Evolutionary conservation across 371 early-diverging fungal genomes (phyloP).

Genomic region (Circinella umbellata): DNA sequence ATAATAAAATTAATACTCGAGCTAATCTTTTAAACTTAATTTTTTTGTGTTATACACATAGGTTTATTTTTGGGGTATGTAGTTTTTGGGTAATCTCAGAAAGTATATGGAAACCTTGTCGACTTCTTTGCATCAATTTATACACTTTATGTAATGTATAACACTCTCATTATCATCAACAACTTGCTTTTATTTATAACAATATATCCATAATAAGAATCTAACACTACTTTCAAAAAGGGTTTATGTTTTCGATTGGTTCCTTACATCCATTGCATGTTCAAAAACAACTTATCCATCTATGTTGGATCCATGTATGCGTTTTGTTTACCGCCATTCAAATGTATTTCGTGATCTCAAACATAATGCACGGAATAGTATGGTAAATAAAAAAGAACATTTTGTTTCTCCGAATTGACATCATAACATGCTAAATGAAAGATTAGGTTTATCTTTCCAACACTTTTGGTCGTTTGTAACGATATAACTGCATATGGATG

Average conservation of each 20-base stretch:
- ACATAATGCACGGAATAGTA: conserved; percentile 27
- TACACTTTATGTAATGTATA: conserved; percentile 12
- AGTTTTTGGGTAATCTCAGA: background rate
- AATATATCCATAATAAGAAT: too few species aligned
- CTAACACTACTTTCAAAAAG: background rate
- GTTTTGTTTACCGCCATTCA: conserved; percentile 30
- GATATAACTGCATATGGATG: conserved; percentile 98
- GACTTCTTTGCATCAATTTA: background rate
- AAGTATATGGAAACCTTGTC: conserved; percentile 2
- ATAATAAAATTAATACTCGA: too few species aligned
- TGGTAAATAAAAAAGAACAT: conserved; percentile 22
- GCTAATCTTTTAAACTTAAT: background rate
- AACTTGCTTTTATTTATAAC: too few species aligned
- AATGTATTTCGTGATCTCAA: conserved; percentile 27
- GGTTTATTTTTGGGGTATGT: background rate
- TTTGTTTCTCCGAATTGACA: conserved; percentile 4
- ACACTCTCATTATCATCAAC: background rate
- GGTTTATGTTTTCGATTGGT: conserved; percentile 1
- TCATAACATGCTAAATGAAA: background rate
- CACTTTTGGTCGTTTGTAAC: conserved; percentile 94
- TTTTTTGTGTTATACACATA: conserved; percentile 1
- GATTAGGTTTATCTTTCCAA: conserved; percentile 82
- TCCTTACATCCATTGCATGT: background rate
- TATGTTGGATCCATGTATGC: conserved; percentile 34
- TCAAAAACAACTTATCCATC: conserved; percentile 20